Base-by-base conservation (phyloP, 1,284 basidiomycete species). In the Spongispora temasekensis region DNA sequence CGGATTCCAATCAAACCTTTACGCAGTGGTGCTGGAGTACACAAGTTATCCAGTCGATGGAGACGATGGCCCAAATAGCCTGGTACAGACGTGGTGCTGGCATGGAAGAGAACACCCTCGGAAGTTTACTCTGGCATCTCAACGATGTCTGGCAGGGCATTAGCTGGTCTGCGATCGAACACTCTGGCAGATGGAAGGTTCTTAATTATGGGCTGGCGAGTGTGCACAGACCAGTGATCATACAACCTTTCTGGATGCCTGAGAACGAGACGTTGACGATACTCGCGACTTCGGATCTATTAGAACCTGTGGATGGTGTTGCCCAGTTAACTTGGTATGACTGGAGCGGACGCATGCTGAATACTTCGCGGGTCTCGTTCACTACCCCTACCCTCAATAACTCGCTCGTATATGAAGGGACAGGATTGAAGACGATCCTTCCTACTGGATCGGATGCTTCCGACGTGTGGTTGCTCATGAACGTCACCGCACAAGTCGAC, bases 141-240 rank as follows among this genome's bases (percentile, higher is more conserved):
- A 88, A 88, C 66, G 86, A 88, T 68, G 83, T 88, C 53, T 88
- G 86, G 86, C 84, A 88, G 68, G 86, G 82, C 27, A 17, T 48
- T 27, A 48, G 46, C 27, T 48, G 46, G 46, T 17, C 46, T 5
- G 46, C 46, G 46, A 48, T 48, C 46, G 31, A 32, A 12, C 12
- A 52, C 10, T 52, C 51, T 17, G 51, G 51, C 23, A 53, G 51
- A 19, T 53, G 51, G 51, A 34, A 53, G 19, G 32, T 25, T 1
- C 31, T 53, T 23, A 53, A 53, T 53, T 87, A 88, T 65, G 80
- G 76, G 5, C 70, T 84, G 62, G 73, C 79, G 9, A 72, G 70
- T 21, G 76, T 78, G 8, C 87, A 82, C 68, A 74, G 79, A 0
- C 81, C 83, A 3, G 71, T 88, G 9, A 75, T 77, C 51, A 78